These are phyloP conservation scores for Scheffersomyces amazonensis DNA, from an alignment of 805 yeast species.

Conservation along the genomic window DNA sequence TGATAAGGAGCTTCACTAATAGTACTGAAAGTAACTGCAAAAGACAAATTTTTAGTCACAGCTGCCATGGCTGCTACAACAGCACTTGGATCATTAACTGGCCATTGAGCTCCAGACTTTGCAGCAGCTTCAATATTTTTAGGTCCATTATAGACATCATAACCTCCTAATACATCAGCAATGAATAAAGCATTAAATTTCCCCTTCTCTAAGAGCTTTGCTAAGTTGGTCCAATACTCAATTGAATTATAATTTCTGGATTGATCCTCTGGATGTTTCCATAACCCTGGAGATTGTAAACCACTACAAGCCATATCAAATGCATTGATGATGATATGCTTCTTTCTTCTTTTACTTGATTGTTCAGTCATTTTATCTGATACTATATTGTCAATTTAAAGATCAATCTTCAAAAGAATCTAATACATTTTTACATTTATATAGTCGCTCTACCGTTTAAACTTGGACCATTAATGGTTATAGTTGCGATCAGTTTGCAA, in stretches of 20 bases:
- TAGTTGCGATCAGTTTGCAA: no score
- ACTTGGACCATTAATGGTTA: no score
- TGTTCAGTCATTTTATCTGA: no score
- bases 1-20: conserved; percentile 42
- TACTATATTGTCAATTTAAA: no score
- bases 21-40: conserved; percentile 43
- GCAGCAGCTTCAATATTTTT: conserved; percentile 35
- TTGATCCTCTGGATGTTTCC: conserved; percentile 39
- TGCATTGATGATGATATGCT: conserved; percentile 37
- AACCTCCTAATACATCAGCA: conserved; percentile 40
- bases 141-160: conserved; percentile 42
- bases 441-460: no score
- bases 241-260: conserved; percentile 21
- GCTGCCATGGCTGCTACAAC: conserved; percentile 42
- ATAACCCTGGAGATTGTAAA: conserved; percentile 23
- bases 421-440: no score
- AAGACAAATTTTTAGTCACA: conserved; percentile 37
- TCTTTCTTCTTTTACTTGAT: no score
- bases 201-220: conserved; percentile 38
- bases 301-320: conserved; percentile 31
- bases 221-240: conserved; percentile 36
- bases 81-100: conserved; percentile 36
- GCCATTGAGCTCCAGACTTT: conserved; percentile 29
- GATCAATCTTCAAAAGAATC: no score
- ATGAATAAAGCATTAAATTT: conserved; percentile 38